Evolutionary conservation across 2,329 filamentous ascomycete genomes (phyloP).

Genomic region (Macroventuria anomochaeta): DNA sequence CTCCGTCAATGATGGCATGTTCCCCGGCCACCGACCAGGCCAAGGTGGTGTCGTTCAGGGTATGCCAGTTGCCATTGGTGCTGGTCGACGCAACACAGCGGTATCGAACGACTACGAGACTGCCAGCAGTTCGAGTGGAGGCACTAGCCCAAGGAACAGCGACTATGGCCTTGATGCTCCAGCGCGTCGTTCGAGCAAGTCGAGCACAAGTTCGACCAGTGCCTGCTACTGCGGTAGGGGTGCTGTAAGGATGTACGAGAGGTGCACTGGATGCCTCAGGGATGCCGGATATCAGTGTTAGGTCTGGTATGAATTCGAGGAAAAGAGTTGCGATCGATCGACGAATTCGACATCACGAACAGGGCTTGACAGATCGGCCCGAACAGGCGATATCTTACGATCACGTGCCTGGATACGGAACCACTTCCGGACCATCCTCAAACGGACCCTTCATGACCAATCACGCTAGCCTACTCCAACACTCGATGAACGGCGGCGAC

Average conservation of each 20-base stretch:
- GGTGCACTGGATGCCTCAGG: slow-evolving; percentile 52
- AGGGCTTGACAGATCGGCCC: neutral
- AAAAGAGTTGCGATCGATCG: neutral
- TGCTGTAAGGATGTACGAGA: slow-evolving; percentile 50
- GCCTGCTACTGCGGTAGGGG: slow-evolving; percentile 50
- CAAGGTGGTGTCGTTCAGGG: slow-evolving; percentile 64
- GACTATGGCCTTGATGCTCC: slow-evolving; percentile 53
- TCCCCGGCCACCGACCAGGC: slow-evolving; percentile 62
- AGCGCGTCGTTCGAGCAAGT: slow-evolving; percentile 46
- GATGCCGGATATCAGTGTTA: slow-evolving; percentile 49
- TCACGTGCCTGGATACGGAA: neutral
- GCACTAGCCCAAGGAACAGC: slow-evolving; percentile 60
- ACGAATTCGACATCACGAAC: neutral
- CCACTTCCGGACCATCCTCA: neutral
- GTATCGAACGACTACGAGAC: slow-evolving; percentile 59
- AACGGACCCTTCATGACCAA: neutral
- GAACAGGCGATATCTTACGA: neutral
- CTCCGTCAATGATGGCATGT: slow-evolving; percentile 95
- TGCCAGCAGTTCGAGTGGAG: slow-evolving; percentile 60
- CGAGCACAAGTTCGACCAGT: slow-evolving; percentile 33
- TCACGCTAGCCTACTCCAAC: neutral
- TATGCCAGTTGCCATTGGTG: slow-evolving; percentile 68
- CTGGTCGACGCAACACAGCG: slow-evolving; percentile 60
- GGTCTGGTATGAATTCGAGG: neutral
- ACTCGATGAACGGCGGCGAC: neutral